Evolutionary conservation across 2,329 filamentous ascomycete species (phyloP).

Genomic region (Anthostomella pinea): DNA sequence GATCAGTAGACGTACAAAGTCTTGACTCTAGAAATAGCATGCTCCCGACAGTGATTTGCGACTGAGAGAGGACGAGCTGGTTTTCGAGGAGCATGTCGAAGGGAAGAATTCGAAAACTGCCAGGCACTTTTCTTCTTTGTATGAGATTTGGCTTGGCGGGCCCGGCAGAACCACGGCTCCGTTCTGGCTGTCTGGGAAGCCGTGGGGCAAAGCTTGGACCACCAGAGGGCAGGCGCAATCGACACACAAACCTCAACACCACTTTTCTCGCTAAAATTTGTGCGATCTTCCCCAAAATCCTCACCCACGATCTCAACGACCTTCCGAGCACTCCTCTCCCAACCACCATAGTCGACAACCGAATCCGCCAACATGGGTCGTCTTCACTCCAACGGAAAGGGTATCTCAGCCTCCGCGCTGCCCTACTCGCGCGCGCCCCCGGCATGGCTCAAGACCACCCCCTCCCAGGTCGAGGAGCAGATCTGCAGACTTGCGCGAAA

Average conservation of each 20-base stretch:
- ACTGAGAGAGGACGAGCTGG: too few relatives aligned
- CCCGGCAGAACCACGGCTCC: too few relatives aligned
- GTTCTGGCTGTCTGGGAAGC: too few relatives aligned
- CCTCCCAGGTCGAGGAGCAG: conserved; percentile 97
- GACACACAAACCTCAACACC: conserved; percentile 23
- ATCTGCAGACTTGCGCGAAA: conserved; percentile 99
- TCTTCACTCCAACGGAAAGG: conserved; percentile 99
- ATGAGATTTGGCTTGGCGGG: conserved; percentile 1
- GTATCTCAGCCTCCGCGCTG: conserved; percentile 92
- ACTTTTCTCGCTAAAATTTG: conserved; percentile 18
- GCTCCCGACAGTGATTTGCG: too few relatives aligned
- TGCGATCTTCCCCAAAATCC: conserved; percentile 16
- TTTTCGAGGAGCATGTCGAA: too few relatives aligned
- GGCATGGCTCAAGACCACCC: conserved; percentile 97
- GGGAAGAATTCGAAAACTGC: too few relatives aligned
- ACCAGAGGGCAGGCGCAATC: conserved; percentile 9
- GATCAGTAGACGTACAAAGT: not conserved
- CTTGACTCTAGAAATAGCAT: not conserved
- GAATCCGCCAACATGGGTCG: conserved; percentile 75
- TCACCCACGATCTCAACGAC: conserved; percentile 14
- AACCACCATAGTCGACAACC: conserved; percentile 26
- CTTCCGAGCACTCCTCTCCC: conserved; percentile 7
- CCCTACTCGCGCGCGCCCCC: conserved; percentile 94
- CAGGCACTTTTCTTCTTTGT: too few relatives aligned
- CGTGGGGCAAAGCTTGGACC: conserved; percentile 22